Percentiles rank a stretch among this genome's conserved stretches.
phyloP scores from a whole-genome alignment of 2,329 filamentous ascomycete genomes.

The Trematosphaeria pertusa region DNA sequence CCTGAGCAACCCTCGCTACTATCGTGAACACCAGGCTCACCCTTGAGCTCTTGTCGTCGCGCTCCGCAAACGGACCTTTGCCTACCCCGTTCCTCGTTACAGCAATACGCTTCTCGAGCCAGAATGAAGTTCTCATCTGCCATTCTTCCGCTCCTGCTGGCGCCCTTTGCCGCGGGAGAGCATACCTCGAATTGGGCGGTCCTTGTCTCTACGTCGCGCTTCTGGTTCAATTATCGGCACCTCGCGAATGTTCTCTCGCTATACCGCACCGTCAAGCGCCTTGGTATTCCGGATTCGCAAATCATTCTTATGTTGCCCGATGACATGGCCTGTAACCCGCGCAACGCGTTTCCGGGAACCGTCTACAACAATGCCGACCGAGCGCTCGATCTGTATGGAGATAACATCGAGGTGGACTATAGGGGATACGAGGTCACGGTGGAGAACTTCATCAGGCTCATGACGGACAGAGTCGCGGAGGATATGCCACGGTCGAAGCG shows the following conservation, averaged over 20 bases:
- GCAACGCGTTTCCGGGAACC: constrained; percentile 95
- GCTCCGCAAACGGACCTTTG: constrained; percentile 22
- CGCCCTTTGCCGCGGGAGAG: constrained; percentile 63
- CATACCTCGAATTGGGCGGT: constrained; percentile 99
- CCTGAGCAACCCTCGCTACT: constrained; percentile 26
- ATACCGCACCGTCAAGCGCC: constrained; percentile 96
- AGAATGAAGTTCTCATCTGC: constrained; percentile 35
- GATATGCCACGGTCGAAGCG: constrained; percentile 96
- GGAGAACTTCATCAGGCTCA: constrained; percentile 94
- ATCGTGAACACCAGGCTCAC: not conserved
- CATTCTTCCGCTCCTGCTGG: constrained; percentile 36
- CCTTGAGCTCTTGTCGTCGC: not conserved
- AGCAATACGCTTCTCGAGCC: not conserved
- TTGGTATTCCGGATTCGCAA: constrained; percentile 96
- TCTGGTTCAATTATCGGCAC: constrained; percentile 99
- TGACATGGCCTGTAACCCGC: constrained; percentile 99
- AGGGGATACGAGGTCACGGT: constrained; percentile 98
- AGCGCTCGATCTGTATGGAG: constrained; percentile 93
- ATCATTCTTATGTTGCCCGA: constrained; percentile 99
- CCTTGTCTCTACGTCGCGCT: constrained; percentile 95
- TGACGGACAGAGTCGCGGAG: constrained; percentile 92
- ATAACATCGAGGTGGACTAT: constrained; percentile 99
- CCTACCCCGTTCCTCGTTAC: not conserved
- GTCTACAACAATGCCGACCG: constrained; percentile 99
- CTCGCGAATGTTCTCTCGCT: constrained; percentile 96